Base-by-base conservation (phyloP, 202 grass and related monocot species). In the Dendrocalamus latiflorus region DNA sequence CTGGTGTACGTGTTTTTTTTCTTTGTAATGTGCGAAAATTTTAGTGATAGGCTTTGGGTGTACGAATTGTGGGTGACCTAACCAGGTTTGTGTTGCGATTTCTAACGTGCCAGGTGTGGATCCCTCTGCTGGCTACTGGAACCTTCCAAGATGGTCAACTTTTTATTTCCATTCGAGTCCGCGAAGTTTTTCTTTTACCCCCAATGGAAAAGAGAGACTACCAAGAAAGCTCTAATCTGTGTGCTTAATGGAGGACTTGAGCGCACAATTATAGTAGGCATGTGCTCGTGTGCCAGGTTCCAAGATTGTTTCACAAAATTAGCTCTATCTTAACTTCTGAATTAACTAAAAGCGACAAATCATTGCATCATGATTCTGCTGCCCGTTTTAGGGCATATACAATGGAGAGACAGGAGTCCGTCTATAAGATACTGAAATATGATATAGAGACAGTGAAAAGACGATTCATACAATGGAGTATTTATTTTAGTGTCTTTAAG, bases 121-220 rank as follows among this genome's bases (percentile, higher is more conserved):
- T 58, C 10, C 30, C 44, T 41, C 1, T 1, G 14, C n/a, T 21
- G 22, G 48, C 15, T 28, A 2, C 56, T 72, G 26, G 83, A 72
- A 54, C 45, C 47, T 79, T 79, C 56, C 43, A 24, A 72, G 50
- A 72, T 25, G 83, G 83, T 85, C 74, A 78, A 41, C 44, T 21
- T 20, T 8, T 21, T 28, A 20, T 51, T 51, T 51, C 16, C 49
- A 51, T 18, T 51, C 9, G 21, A 26, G 65, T 70, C 74, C 83
- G 39, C 65, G 1, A 48, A 24, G 6, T 24, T 22, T 43, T 13
- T 2, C 4, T 14, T 43, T 12, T 5, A 0, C 6, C n/a, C 37
- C 6, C 37, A 14, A 43, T 43, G 37, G 8, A 2, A 26, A 30
- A 30, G 30, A 0, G 0, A 30, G 30, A 30, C 30, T 30, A 30